Percentiles rank a stretch among this genome's conserved stretches.
Evolutionary conservation across 2,329 filamentous ascomycete genomes (phyloP).

Genomic region (Colletotrichum brevisporum): DNA sequence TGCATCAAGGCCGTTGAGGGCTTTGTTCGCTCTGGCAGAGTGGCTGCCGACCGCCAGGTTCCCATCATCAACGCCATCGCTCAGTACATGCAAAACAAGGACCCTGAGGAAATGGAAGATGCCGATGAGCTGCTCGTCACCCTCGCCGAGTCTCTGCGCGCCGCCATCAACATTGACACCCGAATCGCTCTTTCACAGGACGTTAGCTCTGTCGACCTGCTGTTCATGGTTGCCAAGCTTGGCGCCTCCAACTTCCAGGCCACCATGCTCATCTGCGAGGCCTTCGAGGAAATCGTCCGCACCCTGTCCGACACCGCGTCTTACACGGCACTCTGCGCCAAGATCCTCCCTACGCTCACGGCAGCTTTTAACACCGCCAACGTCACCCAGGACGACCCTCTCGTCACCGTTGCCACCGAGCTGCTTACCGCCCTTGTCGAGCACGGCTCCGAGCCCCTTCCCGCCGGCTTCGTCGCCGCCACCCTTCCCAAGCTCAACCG

Average conservation of each 20-base stretch:
- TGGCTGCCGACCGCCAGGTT: slow-evolving; percentile 69
- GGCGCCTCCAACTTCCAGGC: slow-evolving; percentile 93
- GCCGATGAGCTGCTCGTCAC: slow-evolving; percentile 94
- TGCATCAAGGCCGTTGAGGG: slow-evolving; percentile 89
- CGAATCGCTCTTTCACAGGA: slow-evolving; percentile 80
- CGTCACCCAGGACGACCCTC: slow-evolving; percentile 85
- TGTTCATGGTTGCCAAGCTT: slow-evolving; percentile 91
- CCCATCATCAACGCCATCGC: slow-evolving; percentile 74
- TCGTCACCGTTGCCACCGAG: slow-evolving; percentile 85
- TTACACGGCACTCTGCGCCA: slow-evolving; percentile 85
- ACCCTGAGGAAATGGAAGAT: slow-evolving; percentile 86
- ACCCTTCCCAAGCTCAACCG: slow-evolving; percentile 89
- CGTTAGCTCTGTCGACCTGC: slow-evolving; percentile 81
- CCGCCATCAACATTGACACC: slow-evolving; percentile 85
- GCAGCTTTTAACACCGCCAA: slow-evolving; percentile 91
- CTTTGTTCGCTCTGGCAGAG: slow-evolving; percentile 68
- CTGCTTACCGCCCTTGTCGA: slow-evolving; percentile 85
- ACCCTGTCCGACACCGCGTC: slow-evolving; percentile 76
- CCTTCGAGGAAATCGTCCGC: slow-evolving; percentile 89
- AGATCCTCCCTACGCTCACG: slow-evolving; percentile 88
- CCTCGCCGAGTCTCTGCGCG: slow-evolving; percentile 86
- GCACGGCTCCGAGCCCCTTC: slow-evolving; percentile 87
- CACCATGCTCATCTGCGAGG: slow-evolving; percentile 87
- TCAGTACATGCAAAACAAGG: slow-evolving; percentile 83
- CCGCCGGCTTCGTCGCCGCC: slow-evolving; percentile 85